phyloP scores from a whole-genome alignment of 345 rosid genomes.

The Crucihimalaya himalaica region DNA sequence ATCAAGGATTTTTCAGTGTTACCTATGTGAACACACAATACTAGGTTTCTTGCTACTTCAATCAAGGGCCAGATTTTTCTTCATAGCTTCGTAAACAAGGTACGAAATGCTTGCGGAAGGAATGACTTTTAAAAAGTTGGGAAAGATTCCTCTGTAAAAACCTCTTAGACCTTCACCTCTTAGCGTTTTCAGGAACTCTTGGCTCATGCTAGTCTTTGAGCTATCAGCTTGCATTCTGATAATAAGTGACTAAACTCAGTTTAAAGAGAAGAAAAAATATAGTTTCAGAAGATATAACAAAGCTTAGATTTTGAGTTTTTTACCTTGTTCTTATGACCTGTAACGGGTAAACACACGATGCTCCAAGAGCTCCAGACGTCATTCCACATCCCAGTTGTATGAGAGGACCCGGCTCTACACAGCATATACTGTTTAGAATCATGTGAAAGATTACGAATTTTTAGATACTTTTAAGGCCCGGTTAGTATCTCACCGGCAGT shows the following conservation, averaged over 20 bases:
- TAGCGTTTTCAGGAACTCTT: constrained; percentile 79
- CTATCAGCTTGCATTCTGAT: constrained; percentile 93
- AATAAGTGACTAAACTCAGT: constrained; percentile 16
- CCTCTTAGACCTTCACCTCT: constrained; percentile 78
- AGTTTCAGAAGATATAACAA: neutral
- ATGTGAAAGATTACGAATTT: constrained; percentile 4
- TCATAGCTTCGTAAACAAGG: constrained; percentile 82
- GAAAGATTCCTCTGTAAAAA: constrained; percentile 91
- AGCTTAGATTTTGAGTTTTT: neutral
- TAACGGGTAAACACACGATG: constrained; percentile 92
- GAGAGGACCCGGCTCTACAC: constrained; percentile 84
- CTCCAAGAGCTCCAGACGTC: constrained; percentile 88
- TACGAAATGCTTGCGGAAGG: constrained; percentile 60
- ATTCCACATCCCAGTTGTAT: constrained; percentile 92
- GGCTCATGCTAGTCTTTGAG: constrained; percentile 63
- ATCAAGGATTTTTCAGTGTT: constrained; percentile 13
- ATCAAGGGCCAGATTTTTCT: constrained; percentile 71
- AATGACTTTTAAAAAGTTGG: constrained; percentile 79
- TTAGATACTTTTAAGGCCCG: neutral
- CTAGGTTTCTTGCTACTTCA: constrained; percentile 14
- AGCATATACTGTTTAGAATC: constrained; percentile 18
- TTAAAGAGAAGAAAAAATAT: neutral
- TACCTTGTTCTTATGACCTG: constrained; percentile 96
- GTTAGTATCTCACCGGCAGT: constrained; percentile 59
- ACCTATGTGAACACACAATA: neutral